Percentiles rank a stretch among this genome's conserved stretches.
Evolutionary conservation across 805 yeast species (phyloP).

Genomic region (Candida hispaniensis): DNA sequence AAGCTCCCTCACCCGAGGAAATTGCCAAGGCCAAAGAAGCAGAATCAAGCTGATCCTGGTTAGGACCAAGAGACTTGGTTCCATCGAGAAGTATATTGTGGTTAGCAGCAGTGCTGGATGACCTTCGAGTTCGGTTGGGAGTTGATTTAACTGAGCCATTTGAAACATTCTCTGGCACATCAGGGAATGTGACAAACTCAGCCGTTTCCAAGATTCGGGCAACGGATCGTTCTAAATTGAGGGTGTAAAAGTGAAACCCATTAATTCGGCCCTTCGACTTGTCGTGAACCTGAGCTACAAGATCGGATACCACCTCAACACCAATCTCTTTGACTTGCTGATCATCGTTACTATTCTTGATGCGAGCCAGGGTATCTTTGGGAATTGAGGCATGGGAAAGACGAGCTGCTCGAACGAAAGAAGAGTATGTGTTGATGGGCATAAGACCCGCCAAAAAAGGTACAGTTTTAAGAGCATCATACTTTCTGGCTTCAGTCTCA

Average conservation of each 20-base stretch:
- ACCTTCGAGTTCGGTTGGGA: conserved; percentile 18
- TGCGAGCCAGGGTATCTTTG: conserved; percentile 36
- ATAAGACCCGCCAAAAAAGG: conserved; percentile 78
- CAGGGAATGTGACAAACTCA: conserved; percentile 33
- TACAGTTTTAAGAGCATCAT: conserved; percentile 33
- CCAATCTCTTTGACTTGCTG: conserved; percentile 74
- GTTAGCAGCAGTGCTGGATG: conserved; percentile 28
- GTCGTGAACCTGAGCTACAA: conserved; percentile 46
- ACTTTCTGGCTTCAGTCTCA: conserved; percentile 40
- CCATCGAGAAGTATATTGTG: conserved; percentile 34
- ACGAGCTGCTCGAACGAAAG: conserved; percentile 80
- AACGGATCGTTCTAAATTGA: conserved; percentile 84
- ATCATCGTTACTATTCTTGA: conserved; percentile 61
- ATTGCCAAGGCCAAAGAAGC: conserved; percentile 46
- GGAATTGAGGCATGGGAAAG: conserved; percentile 84
- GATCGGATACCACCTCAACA: conserved; percentile 56
- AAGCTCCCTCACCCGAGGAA: conserved; percentile 70
- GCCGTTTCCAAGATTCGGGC: conserved; percentile 71
- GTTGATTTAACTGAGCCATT: conserved; percentile 14
- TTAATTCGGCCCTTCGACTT: conserved; percentile 48
- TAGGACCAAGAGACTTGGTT: conserved; percentile 19
- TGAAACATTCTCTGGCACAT: conserved; percentile 4
- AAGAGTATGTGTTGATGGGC: conserved; percentile 79
- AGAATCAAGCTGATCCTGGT: conserved; percentile 25
- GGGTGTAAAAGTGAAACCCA: conserved; percentile 87